Evolutionary conservation across 495 filamentous ascomycete species (phyloP).

Genomic region (Aspergillus biplanus): DNA sequence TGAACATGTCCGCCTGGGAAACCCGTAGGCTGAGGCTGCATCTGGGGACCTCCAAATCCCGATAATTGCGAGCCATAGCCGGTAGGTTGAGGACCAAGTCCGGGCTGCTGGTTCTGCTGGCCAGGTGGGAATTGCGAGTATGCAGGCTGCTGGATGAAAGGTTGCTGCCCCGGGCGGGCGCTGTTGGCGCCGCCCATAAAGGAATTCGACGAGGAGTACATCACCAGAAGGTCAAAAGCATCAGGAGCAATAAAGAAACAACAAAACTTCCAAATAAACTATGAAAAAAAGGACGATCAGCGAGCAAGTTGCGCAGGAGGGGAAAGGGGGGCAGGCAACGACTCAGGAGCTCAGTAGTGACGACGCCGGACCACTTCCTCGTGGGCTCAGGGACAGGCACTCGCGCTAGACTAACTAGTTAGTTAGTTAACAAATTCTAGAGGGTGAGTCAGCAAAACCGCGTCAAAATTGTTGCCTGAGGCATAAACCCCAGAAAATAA

Average conservation of each 20-base stretch:
- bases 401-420: constrained; percentile 17
- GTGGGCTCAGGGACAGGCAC: constrained; percentile 20
- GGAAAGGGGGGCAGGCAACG: constrained; percentile 16
- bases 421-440: too few species aligned
- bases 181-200: constrained; percentile 77
- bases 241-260: constrained; percentile 28
- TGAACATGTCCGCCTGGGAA: constrained; percentile 66
- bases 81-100: constrained; percentile 55
- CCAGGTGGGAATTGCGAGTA: constrained; percentile 52
- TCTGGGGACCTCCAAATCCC: constrained; percentile 51
- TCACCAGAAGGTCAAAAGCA: constrained; percentile 47
- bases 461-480: too few species aligned
- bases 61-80: constrained; percentile 58
- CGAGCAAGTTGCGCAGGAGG: background rate
- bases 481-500: too few species aligned
- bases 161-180: constrained; percentile 68
- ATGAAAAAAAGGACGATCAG: constrained; percentile 14
- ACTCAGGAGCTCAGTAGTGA: constrained; percentile 20
- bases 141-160: constrained; percentile 52
- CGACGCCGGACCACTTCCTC: constrained; percentile 20
- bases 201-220: constrained; percentile 89
- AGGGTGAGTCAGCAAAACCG: constrained; percentile 15
- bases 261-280: background rate
- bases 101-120: constrained; percentile 58
- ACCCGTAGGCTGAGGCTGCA: constrained; percentile 61